Evolutionary conservation across 2,329 filamentous ascomycete species (phyloP), one percentile per base, ranked within the genome.

Genomic region (Fusarium burgessii): DNA sequence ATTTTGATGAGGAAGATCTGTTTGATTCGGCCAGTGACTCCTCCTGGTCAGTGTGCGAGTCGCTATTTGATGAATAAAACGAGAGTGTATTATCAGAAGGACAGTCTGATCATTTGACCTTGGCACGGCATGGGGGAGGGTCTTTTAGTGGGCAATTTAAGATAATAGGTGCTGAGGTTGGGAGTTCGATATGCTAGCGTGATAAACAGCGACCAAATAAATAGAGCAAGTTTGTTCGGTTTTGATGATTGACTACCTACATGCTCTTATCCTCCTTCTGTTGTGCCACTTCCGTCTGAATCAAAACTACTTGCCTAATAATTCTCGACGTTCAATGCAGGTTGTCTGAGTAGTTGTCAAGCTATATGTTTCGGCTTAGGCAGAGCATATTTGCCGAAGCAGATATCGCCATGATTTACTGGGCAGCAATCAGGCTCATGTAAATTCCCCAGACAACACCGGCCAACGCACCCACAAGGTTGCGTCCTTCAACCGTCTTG

Each of bases 361-460:
- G 20, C 20, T 23, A 20, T 18, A 8, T 14, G 13, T 17, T 29
- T 55, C 33, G 10, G 27, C 20, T 51, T 14, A 23, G 14, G 10
- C 14, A 15, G 9, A 27, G 15, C 41, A 6, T n/a, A 20, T 14
- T 23, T n/a, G 41, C 35, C 6, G 32, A 32, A 12, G 23, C 38
- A 35, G 51, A 29, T 20, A 29, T 33, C 29, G 17, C 29, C 8
- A 12, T 7, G 10, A 11, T 45, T 74, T 66, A 81, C 55, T 72
- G 69, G 14, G 79, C 77, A 20, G 85, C 86, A 70, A 89, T 80
- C 75, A 94, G 81, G 77, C 91, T 93, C 81, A 95, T 83, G 78
- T 93, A 95, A 43, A 94, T 84, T 0, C 91, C 90, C 93, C 93
- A 95, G 17, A 84, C 86, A 27, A 95, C 85, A 8, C 93, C 92